Evolutionary conservation across 2,329 filamentous ascomycete genomes (phyloP), one percentile per base, ranked within the genome.

Genomic region (Botrytis deweyae): DNA sequence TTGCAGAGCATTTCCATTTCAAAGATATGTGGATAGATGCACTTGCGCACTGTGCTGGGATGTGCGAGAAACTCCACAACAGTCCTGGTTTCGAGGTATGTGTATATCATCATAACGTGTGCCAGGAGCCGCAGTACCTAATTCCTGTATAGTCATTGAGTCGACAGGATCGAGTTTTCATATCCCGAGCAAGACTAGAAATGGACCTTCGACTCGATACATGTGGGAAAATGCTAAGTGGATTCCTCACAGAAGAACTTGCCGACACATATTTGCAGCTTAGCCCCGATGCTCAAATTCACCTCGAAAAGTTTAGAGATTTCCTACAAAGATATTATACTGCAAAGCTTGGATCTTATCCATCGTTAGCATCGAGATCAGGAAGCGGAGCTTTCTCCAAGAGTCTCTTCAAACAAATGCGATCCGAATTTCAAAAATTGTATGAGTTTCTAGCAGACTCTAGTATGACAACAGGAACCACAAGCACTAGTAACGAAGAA

Each of bases 41-140:
- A 0, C 94, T 95, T 81, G 87, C 88, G 22, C 93, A 96, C 79
- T 94, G 92, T 79, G 91, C 92, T 52, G 93, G 93, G 62, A 94
- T 95, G 92, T 88, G 87, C 74, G 88, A 92, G 33, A 84, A 84
- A 40, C 75, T 95, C 8, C 83, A 85, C 59, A 79, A 82, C 9
- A 88, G 87, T 76, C 80, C 86, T 1, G 92, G 92, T 75, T 92
- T 90, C 75, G 83, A 87, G 80, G 90, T 91, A 83, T 77, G 87
- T 82, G 70, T 70, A 40, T 40, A 25, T 38, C 75, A n/a, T 38
- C 20, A 36, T 16, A 61, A 10, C 20, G 29, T 25, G 20, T 29
- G 22, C 49, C 2, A 20, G 16, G 25, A 40, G 55, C 25, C 4
- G 29, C 55, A 58, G 55, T 42, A 46, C 63, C 74, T 76, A 58